These are phyloP conservation scores for Venturia effusa DNA, from an alignment of 2,329 filamentous ascomycete species.

Conservation along the genomic window DNA sequence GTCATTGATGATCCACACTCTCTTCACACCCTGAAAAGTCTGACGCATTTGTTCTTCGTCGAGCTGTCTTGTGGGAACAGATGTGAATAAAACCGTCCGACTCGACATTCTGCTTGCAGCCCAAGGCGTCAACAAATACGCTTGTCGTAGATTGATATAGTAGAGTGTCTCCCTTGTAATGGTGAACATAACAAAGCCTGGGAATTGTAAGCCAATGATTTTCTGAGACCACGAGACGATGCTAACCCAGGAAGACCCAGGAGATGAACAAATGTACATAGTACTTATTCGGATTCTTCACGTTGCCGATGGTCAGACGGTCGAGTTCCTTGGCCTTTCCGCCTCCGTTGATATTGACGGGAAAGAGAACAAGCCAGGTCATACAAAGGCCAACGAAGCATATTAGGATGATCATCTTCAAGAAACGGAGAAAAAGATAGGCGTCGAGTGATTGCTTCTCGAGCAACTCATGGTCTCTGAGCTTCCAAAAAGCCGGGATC, in stretches of 20 bases:
- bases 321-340: constrained; percentile 57
- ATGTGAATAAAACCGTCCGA: constrained; percentile 73
- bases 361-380: constrained; percentile 82
- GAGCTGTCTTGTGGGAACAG: constrained; percentile 30
- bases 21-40: constrained; percentile 25
- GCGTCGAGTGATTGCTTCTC: constrained; percentile 88
- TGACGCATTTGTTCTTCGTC: constrained; percentile 28
- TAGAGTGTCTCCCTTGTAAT: constrained; percentile 81
- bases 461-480: constrained; percentile 69
- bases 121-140: constrained; percentile 75
- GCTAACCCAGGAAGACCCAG: constrained; percentile 62
- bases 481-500: constrained; percentile 37
- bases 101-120: constrained; percentile 82
- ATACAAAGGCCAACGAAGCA: constrained; percentile 75
- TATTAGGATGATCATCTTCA: constrained; percentile 67
- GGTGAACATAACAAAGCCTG: constrained; percentile 73
- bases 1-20: constrained; percentile 66
- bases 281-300: constrained; percentile 52
- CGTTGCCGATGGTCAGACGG: constrained; percentile 67
- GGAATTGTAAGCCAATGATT: background rate
- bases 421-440: constrained; percentile 80
- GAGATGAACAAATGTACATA: constrained; percentile 71
- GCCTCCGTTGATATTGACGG: constrained; percentile 77
- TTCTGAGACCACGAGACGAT: background rate
- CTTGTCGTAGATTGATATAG: constrained; percentile 87